Conservation (phyloP, 345 rosid species). For the Acer campestre region DNA sequence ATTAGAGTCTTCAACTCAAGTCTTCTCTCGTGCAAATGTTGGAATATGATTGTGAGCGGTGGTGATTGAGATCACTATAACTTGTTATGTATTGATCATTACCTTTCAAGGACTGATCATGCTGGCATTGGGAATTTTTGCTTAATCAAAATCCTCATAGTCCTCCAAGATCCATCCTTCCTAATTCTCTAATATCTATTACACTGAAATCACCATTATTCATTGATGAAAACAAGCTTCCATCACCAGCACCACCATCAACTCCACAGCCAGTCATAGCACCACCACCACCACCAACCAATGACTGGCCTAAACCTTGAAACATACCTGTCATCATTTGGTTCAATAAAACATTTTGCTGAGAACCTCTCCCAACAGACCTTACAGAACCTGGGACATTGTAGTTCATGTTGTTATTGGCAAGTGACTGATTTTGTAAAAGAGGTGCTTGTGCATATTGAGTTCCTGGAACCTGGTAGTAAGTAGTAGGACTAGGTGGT, state of each 20-base stretch:
- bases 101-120: too few relatives aligned
- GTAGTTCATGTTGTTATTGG: not conserved
- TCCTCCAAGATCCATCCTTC: not conserved
- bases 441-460: not conserved
- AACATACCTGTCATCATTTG: not conserved
- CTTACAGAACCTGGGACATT: not conserved
- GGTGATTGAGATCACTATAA: too few relatives aligned
- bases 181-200: conserved; percentile 1
- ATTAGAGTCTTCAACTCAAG: too few relatives aligned
- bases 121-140: not conserved
- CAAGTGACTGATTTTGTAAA: not conserved
- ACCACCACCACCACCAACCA: not conserved
- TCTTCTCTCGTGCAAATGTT: too few relatives aligned
- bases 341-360: not conserved
- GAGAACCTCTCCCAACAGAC: not conserved
- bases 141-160: not conserved
- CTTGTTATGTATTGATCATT: too few relatives aligned
- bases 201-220: conserved; percentile 6
- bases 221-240: not conserved
- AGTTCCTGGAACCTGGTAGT: not conserved
- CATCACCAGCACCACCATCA: not conserved
- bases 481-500: not conserved
- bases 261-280: not conserved
- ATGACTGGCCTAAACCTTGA: not conserved
- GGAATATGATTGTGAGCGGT: too few relatives aligned